Evolutionary conservation across 306 rosid species (phyloP).

Genomic region (Sicyos baderoa): DNA sequence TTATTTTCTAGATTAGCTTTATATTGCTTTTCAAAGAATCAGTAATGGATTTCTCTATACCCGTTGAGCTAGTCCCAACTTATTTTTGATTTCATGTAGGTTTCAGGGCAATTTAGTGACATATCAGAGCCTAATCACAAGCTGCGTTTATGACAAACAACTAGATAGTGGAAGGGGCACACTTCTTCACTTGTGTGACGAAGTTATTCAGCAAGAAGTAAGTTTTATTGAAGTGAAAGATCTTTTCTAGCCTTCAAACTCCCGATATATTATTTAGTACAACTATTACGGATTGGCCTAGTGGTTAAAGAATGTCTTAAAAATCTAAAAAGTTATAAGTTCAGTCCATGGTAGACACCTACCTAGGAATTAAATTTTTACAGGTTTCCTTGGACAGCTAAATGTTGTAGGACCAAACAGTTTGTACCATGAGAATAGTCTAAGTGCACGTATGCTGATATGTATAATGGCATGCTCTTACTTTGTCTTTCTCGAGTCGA

Average conservation of each 20-base stretch:
- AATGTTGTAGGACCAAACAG: no score
- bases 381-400: no score
- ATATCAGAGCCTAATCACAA: conserved; percentile 84
- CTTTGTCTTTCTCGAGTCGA: no score
- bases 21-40: conserved; percentile 13
- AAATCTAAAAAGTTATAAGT: no score
- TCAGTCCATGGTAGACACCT: no score
- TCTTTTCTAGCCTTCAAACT: not conserved
- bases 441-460: no score
- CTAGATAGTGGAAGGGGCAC: conserved; percentile 95
- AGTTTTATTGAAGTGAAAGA: conserved; percentile 20
- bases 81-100: conserved; percentile 27
- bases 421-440: no score
- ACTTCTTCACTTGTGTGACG: conserved; percentile 94
- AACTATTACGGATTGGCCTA: not conserved
- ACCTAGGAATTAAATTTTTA: no score
- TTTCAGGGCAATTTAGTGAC: conserved; percentile 74
- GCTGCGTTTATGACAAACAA: conserved; percentile 86
- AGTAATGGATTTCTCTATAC: conserved; percentile 10
- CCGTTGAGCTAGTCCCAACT: not conserved
- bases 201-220: conserved; percentile 96
- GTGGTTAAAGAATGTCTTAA: no score
- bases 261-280: not conserved
- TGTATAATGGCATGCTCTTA: no score
- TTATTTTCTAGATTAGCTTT: not conserved